phyloP scores from a whole-genome alignment of 805 yeast species.

The Starmera dryadoides region DNA sequence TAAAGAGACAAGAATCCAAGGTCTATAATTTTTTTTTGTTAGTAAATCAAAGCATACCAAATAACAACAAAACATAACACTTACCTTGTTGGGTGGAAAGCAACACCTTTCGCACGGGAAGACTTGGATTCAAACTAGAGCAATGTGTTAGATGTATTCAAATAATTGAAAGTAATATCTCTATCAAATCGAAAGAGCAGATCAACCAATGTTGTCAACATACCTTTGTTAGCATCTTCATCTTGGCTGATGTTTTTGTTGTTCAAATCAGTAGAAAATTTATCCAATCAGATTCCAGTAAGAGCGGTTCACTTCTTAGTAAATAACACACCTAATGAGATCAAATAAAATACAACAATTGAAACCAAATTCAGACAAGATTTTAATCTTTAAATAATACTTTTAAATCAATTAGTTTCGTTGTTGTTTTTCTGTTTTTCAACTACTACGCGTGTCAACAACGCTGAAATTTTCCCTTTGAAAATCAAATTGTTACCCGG shows the following conservation, averaged over 20 bases:
- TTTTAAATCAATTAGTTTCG: too few species aligned
- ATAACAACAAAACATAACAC: conserved; percentile 7
- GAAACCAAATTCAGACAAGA: neutral
- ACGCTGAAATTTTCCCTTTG: neutral
- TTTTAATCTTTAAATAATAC: too few species aligned
- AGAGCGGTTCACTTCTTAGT: too few species aligned
- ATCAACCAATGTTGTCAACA: conserved; percentile 15
- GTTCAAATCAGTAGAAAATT: too few species aligned
- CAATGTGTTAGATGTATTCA: conserved; percentile 7
- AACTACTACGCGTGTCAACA: neutral
- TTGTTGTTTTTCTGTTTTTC: neutral
- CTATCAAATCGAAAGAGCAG: conserved; percentile 1
- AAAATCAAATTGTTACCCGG: neutral
- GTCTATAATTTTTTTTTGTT: conserved; percentile 35
- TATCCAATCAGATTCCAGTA: too few species aligned
- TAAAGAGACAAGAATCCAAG: conserved; percentile 93
- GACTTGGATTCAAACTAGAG: conserved; percentile 90
- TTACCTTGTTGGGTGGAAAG: conserved; percentile 83
- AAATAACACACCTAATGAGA: too few species aligned
- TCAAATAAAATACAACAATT: too few species aligned
- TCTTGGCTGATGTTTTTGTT: conserved; percentile 30
- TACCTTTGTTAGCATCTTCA: conserved; percentile 81
- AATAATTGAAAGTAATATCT: too few species aligned
- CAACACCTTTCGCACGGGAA: conserved; percentile 95
- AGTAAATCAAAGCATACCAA: conserved; percentile 3